These are phyloP conservation scores for Diaporthe vaccinii DNA, from an alignment of 2,329 filamentous ascomycete genomes.

Conservation along the genomic window DNA sequence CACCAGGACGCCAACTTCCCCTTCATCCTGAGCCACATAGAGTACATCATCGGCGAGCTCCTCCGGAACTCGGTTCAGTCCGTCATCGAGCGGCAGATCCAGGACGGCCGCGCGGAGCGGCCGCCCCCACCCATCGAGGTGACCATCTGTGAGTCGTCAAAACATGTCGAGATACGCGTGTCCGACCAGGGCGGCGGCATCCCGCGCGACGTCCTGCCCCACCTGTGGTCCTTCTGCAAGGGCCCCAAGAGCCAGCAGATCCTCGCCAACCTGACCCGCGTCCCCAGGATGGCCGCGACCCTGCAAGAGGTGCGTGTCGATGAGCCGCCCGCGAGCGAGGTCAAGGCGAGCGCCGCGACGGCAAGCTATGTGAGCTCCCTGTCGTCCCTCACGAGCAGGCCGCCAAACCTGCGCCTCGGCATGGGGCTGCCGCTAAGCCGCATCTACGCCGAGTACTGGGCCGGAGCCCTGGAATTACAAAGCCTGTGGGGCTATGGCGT, in stretches of 20 bases:
- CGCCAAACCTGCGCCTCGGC: slow-evolving; percentile 88
- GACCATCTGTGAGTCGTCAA: slow-evolving; percentile 91
- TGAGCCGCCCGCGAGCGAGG: slow-evolving; percentile 44
- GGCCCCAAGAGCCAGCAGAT: slow-evolving; percentile 83
- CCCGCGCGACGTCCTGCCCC: slow-evolving; percentile 84
- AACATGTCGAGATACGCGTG: slow-evolving; percentile 96
- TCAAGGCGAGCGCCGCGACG: slow-evolving; percentile 35
- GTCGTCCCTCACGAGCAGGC: slow-evolving; percentile 82
- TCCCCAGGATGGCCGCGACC: slow-evolving; percentile 93
- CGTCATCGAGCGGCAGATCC: slow-evolving; percentile 79
- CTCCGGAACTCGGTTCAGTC: slow-evolving; percentile 96
- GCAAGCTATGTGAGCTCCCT: slow-evolving; percentile 74
- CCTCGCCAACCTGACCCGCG: slow-evolving; percentile 86
- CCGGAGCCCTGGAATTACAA: slow-evolving; percentile 89
- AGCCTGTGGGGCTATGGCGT: slow-evolving; percentile 96
- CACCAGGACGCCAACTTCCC: slow-evolving; percentile 93
- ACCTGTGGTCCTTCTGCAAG: slow-evolving; percentile 97
- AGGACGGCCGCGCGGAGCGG: slow-evolving; percentile 50
- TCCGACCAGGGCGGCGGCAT: slow-evolving; percentile 97
- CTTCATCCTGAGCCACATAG: slow-evolving; percentile 94
- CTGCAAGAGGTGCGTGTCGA: slow-evolving; percentile 83
- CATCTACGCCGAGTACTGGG: slow-evolving; percentile 98
- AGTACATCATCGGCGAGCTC: slow-evolving; percentile 97
- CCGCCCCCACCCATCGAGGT: slow-evolving; percentile 90
- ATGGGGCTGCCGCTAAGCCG: slow-evolving; percentile 95